Evolutionary conservation across 2,329 filamentous ascomycete genomes (phyloP).

Genomic region (Calonectria leucothoes): DNA sequence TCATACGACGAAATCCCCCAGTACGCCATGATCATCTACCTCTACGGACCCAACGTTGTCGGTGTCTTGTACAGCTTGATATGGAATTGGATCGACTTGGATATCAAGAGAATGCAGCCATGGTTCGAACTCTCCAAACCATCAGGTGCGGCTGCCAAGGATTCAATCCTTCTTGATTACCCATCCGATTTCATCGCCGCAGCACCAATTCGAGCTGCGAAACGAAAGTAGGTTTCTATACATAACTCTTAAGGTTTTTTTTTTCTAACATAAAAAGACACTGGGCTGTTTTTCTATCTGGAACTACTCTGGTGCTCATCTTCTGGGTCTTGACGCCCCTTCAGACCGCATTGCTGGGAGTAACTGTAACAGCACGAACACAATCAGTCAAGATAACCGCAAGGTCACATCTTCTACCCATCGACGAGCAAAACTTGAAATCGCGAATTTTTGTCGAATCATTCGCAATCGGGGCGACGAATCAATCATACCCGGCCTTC

Average conservation of each 20-base stretch:
- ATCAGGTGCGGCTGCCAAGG: not conserved
- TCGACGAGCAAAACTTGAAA: not conserved
- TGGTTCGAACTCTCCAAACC: not conserved
- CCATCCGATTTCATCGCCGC: not conserved
- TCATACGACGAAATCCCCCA: not conserved
- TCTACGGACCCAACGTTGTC: not conserved
- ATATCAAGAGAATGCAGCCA: not conserved
- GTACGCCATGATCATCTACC: not conserved
- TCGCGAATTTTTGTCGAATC: not conserved
- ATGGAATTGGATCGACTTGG: not conserved
- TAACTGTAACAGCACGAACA: not conserved
- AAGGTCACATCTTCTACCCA: not conserved
- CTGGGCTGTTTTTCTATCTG: not conserved
- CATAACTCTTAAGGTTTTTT: not conserved
- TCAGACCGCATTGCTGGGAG: not conserved
- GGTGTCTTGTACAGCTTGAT: not conserved
- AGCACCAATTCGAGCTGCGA: not conserved
- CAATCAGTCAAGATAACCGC: not conserved
- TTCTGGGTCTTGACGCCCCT: not conserved
- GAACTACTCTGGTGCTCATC: not conserved
- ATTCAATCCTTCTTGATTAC: not conserved
- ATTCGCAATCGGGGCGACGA: not conserved
- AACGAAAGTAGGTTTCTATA: not conserved
- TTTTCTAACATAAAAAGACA: not conserved
- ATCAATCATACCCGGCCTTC: not conserved